These are phyloP conservation scores for Marchantia paleacea DNA, from an alignment of 225 moss, liverwort and hornwort species.

Conservation along the genomic window DNA sequence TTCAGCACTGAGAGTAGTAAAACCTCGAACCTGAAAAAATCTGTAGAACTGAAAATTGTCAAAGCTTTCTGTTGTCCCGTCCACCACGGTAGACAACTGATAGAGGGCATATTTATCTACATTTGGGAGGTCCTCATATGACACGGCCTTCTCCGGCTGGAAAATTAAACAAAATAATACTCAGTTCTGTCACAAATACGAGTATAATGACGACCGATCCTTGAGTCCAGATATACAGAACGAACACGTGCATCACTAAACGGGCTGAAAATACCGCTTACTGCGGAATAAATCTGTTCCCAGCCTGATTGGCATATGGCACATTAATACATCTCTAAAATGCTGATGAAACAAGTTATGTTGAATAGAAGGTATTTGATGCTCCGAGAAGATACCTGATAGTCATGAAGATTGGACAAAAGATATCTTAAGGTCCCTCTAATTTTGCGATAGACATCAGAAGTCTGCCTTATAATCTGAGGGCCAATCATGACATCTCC, in stretches of 20 bases:
- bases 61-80: conserved; percentile 72
- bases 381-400: conserved; percentile 46
- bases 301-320: no score
- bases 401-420: conserved; percentile 95
- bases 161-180: background rate
- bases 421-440: conserved; percentile 94
- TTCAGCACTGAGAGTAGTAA: background rate
- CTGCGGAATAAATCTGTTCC: background rate
- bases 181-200: no score
- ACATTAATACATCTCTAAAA: no score
- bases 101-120: conserved; percentile 87
- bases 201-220: no score
- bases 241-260: background rate
- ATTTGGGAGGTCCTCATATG: conserved; percentile 69
- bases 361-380: background rate
- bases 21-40: conserved; percentile 79
- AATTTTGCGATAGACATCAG: conserved; percentile 92
- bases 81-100: conserved; percentile 70
- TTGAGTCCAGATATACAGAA: background rate
- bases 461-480: conserved; percentile 82
- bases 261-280: background rate
- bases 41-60: conserved; percentile 81
- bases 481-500: conserved; percentile 91
- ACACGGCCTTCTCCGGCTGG: conserved; percentile 62
- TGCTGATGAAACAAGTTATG: no score